Percentiles rank a stretch among this genome's conserved stretches.
phyloP scores from a whole-genome alignment of 1,284 basidiomycete species.

The Ustilago xerochloae region DNA sequence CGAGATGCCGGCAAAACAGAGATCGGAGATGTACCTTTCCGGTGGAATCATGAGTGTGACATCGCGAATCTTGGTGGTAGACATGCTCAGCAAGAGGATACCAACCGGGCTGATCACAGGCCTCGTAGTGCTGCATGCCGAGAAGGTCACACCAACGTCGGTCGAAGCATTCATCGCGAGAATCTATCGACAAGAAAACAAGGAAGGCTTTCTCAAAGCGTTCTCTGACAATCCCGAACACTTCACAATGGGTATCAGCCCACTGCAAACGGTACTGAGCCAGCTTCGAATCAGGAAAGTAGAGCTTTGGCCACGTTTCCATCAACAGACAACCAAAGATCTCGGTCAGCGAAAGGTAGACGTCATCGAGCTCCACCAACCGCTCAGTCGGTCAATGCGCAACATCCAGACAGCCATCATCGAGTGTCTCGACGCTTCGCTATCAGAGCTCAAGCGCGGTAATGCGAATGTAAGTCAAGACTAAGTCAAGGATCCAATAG shows the following conservation, averaged over 20 bases:
- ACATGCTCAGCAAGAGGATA: slow-evolving; percentile 87
- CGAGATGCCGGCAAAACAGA: slow-evolving; percentile 82
- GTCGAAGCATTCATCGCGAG: slow-evolving; percentile 65
- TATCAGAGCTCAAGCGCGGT: slow-evolving; percentile 89
- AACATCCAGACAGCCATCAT: slow-evolving; percentile 92
- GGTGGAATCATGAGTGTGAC: slow-evolving; percentile 86
- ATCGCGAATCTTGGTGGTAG: slow-evolving; percentile 91
- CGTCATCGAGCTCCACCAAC: slow-evolving; percentile 90
- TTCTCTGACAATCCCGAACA: slow-evolving; percentile 96
- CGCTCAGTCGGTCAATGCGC: slow-evolving; percentile 84
- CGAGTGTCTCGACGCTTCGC: slow-evolving; percentile 91
- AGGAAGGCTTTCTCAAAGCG: slow-evolving; percentile 89
- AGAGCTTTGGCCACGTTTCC: slow-evolving; percentile 89
- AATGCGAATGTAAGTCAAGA: slow-evolving; percentile 80
- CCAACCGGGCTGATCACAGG: slow-evolving; percentile 88
- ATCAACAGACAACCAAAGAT: slow-evolving; percentile 69
- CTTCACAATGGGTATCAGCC: slow-evolving; percentile 89
- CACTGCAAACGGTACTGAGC: slow-evolving; percentile 89
- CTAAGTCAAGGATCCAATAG: too few relatives aligned
- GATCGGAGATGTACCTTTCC: slow-evolving; percentile 72
- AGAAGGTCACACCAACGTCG: slow-evolving; percentile 79
- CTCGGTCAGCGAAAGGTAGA: slow-evolving; percentile 75
- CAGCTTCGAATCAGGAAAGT: slow-evolving; percentile 88
- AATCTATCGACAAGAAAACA: slow-evolving; percentile 60
- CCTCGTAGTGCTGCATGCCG: slow-evolving; percentile 91